phyloP scores from a whole-genome alignment of 345 rosid genomes.

The Syzygium aromaticum region DNA sequence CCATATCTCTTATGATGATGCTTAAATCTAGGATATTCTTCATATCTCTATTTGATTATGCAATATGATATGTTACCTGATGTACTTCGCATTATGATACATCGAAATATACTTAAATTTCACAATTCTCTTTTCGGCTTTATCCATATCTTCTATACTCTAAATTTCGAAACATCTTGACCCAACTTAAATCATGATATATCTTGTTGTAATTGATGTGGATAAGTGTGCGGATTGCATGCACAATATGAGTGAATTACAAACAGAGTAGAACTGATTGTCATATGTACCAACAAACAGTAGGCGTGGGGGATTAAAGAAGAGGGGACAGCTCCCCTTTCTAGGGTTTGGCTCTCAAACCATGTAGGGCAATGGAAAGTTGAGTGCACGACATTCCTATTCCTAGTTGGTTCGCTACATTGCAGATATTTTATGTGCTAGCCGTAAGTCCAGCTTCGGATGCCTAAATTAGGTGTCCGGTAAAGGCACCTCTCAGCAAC shows the following conservation, averaged over 20 bases:
- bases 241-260: not conserved
- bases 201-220: not conserved
- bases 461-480: not conserved
- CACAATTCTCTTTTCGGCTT: not conserved
- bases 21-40: too few species aligned
- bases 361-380: not conserved
- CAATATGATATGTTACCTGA: not conserved
- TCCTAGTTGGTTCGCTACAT: not conserved
- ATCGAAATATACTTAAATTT: too few species aligned
- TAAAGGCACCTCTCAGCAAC: not conserved
- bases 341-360: too few species aligned
- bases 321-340: not conserved
- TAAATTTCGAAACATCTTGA: not conserved
- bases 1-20: not conserved
- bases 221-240: not conserved
- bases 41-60: not conserved
- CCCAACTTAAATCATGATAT: not conserved
- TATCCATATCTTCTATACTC: too few species aligned
- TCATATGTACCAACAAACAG: not conserved
- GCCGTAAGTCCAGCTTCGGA: not conserved
- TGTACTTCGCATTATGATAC: not conserved
- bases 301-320: not conserved
- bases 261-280: not conserved
- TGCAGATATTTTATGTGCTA: not conserved
- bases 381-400: not conserved